Conservation (phyloP, 2,329 filamentous ascomycete genomes). For the Colletotrichum kahawae region DNA sequence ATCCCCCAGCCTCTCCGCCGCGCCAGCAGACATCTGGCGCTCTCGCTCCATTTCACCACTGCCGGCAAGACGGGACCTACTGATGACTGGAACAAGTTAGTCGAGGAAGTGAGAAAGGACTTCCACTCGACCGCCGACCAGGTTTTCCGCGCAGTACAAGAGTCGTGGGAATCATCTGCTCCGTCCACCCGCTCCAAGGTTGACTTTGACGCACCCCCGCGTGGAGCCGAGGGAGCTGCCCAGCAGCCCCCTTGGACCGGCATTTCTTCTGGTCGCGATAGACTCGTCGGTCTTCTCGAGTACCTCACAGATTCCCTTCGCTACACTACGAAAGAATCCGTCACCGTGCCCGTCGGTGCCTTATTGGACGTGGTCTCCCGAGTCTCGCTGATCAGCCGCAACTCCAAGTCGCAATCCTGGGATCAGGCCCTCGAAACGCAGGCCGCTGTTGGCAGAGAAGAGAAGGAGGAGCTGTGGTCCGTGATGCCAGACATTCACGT, state of each 20-base stretch:
- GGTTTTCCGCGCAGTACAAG: conserved; percentile 78
- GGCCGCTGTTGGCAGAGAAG: conserved; percentile 76
- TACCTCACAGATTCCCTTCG: conserved; percentile 69
- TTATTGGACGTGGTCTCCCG: conserved; percentile 74
- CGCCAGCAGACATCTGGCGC: conserved; percentile 67
- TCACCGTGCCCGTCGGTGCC: conserved; percentile 70
- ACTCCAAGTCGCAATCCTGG: conserved; percentile 49
- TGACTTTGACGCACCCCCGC: conserved; percentile 49
- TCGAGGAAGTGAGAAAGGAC: conserved; percentile 65
- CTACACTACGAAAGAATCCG: conserved; percentile 66
- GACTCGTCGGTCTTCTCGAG: conserved; percentile 69
- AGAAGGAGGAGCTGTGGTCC: conserved; percentile 79
- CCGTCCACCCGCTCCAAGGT: conserved; percentile 50
- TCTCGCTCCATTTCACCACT: conserved; percentile 80
- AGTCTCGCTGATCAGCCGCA: conserved; percentile 69
- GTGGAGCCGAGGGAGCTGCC: conserved; percentile 49
- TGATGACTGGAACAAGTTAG: conserved; percentile 78
- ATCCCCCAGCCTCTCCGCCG: conserved; percentile 58
- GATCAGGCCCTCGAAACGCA: conserved; percentile 67
- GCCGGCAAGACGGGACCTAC: conserved; percentile 78
- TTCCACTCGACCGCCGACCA: conserved; percentile 76
- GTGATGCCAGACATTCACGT: conserved; percentile 77
- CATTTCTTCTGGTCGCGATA: conserved; percentile 73
- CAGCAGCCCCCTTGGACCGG: conserved; percentile 75
- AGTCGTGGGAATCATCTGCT: conserved; percentile 78